Evolutionary conservation across 352 stramenopile species (phyloP).

Genomic region (Globisporangium cylindrosporum): DNA sequence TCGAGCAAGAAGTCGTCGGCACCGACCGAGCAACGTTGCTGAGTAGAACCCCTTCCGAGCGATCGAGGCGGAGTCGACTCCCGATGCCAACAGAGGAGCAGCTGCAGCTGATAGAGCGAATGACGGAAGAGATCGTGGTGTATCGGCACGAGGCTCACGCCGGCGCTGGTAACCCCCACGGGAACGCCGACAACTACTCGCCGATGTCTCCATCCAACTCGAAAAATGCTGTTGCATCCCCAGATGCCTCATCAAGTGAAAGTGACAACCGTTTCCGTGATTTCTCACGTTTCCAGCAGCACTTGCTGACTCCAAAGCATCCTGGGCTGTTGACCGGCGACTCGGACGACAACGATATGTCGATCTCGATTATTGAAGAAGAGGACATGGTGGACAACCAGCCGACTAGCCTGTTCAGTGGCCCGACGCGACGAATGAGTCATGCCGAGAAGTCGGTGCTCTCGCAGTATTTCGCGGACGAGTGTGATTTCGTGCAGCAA

Average conservation of each 20-base stretch:
- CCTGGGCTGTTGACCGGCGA: conserved; percentile 40
- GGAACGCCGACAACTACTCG: conserved; percentile 28
- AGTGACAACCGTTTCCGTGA: conserved; percentile 75
- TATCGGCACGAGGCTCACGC: conserved; percentile 57
- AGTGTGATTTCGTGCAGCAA: conserved; percentile 88
- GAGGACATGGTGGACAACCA: conserved; percentile 68
- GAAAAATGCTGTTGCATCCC: conserved; percentile 18
- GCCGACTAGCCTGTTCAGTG: conserved; percentile 71
- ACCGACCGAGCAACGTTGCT: conserved; percentile 65
- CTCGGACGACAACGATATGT: conserved; percentile 39
- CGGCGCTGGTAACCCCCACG: conserved; percentile 19
- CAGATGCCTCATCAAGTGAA: conserved; percentile 29
- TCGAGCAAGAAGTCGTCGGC: conserved; percentile 81
- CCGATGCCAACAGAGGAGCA: conserved; percentile 85
- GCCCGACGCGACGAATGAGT: conserved; percentile 70
- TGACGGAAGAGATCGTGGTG: conserved; percentile 71
- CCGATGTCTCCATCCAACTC: conserved; percentile 36
- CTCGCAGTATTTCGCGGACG: conserved; percentile 81
- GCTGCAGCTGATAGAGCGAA: conserved; percentile 72
- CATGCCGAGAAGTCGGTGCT: conserved; percentile 77
- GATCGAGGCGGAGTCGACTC: conserved; percentile 56
- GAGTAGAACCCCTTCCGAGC: conserved; percentile 39
- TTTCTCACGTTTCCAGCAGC: conserved; percentile 86
- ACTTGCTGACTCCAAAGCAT: conserved; percentile 73
- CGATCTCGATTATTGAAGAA: conserved; percentile 52